phyloP scores from a whole-genome alignment of 106 monocot genomes.

The Phalaenopsis equestris region DNA sequence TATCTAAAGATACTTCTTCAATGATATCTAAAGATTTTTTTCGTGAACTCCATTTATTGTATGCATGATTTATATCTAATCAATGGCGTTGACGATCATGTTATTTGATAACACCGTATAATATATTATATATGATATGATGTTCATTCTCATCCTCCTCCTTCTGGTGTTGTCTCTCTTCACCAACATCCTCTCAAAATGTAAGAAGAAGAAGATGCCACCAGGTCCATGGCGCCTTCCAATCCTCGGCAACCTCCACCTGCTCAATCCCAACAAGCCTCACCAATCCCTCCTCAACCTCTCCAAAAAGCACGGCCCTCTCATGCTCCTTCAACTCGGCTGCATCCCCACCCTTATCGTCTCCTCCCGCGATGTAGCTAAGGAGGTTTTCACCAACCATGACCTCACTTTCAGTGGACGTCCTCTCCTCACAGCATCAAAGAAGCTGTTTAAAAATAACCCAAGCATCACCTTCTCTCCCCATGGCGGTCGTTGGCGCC shows the following conservation, averaged over 20 bases:
- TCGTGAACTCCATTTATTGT: too few relatives aligned
- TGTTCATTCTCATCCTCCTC: neutral
- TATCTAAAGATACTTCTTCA: too few relatives aligned
- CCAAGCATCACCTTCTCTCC: neutral
- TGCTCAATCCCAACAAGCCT: neutral
- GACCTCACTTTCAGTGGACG: neutral
- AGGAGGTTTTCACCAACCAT: neutral
- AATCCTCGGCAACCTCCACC: slow-evolving; percentile 9
- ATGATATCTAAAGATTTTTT: too few relatives aligned
- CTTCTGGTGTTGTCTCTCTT: neutral
- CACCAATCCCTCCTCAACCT: neutral
- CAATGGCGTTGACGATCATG: too few relatives aligned
- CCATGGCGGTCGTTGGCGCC: neutral
- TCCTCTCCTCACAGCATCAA: neutral
- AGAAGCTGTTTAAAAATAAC: neutral
- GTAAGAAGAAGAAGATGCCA: neutral
- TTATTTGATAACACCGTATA: too few relatives aligned
- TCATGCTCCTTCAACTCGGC: neutral
- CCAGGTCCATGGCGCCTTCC: neutral
- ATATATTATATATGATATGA: too few relatives aligned
- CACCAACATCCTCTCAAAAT: neutral
- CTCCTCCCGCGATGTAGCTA: neutral
- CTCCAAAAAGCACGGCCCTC: neutral
- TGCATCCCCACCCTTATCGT: neutral
- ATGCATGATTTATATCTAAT: too few relatives aligned